Base-by-base conservation (phyloP, 352 stramenopile species). In the Globisporangium rhizosaccharum region DNA sequence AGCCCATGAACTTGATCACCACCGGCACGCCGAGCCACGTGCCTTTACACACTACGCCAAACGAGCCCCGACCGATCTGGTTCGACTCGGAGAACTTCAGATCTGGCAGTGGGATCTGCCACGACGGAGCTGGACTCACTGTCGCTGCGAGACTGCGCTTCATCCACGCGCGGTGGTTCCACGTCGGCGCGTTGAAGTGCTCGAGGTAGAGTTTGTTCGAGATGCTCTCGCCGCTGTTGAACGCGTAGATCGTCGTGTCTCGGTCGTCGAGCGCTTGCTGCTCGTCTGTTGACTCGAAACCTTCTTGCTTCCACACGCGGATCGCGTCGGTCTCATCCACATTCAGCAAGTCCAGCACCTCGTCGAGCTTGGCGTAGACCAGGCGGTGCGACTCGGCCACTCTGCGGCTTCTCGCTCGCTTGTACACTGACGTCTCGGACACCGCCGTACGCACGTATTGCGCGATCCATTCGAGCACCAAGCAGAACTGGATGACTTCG, bases 401-500 rank as follows among this genome's bases (percentile, higher is more conserved):
- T 20, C 23, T 9, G 25, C 28, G 20, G n/a, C 53, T 59, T 8
- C 53, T 28, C 44, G 18, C 20, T 10, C 28, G 44, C 37, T 44
- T 28, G 42, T 17, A 17, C 26, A 45, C 30, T 2, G 53, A 59
- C 45, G 42, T 45, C 17, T 51, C 53, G 42, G 53, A 59, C 14
- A 59, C 42, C 2, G 23, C 53, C 10, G 17, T 37, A 18, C 53
- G 53, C 53, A 59, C 10, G 23, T 51, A 58, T 15, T 20, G 26
- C 41, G 39, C 39, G 7, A 51, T 8, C 28, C 23, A 26, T 10
- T 17, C 17, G 23, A 58, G 10, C 9, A 23, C 11, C 6, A 2
- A 28, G 39, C 53, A 58, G 28, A 51, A 58, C 50, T 55, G 30
- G 28, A 55, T 10, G 11, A 44, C 41, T 37, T 58, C 25, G 11